A percentile compares a stretch with the other conserved stretches of the same genome.
Conservation (phyloP, 192 early-diverging fungal species). For the Backusella parvicylindrica region DNA sequence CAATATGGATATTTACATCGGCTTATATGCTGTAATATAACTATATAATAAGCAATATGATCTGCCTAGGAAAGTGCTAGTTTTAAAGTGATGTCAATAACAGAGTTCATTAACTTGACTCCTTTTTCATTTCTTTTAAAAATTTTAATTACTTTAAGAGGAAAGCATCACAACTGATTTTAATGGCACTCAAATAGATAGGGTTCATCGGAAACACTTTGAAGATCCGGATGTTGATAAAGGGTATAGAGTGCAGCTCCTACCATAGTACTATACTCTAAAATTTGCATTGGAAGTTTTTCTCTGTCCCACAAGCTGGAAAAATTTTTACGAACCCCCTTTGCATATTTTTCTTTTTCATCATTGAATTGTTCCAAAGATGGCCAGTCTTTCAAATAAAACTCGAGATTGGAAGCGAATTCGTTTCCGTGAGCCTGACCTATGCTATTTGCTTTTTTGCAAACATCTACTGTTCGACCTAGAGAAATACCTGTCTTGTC, state of each 20-base stretch:
- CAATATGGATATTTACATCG: neutral
- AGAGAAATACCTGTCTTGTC: neutral
- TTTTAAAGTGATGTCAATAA: neutral
- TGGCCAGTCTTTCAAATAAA: neutral
- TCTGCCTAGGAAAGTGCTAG: neutral
- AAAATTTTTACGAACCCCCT: neutral
- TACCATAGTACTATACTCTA: neutral
- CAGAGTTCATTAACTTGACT: neutral
- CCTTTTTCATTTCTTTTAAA: neutral
- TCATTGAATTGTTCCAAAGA: neutral
- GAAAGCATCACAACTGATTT: neutral
- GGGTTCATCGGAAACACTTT: neutral
- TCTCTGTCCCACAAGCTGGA: neutral
- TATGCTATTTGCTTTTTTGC: neutral
- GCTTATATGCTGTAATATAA: neutral
- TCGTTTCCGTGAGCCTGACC: neutral
- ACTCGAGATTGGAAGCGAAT: neutral
- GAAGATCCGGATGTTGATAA: neutral
- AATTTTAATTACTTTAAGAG: neutral
- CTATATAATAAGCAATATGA: neutral
- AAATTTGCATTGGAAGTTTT: neutral
- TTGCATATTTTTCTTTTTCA: neutral
- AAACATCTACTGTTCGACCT: constrained; percentile 10
- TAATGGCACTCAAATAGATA: neutral
- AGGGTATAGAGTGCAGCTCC: neutral